phyloP scores from a whole-genome alignment of 2,329 filamentous ascomycete species.

The Aspergillus sp. region DNA sequence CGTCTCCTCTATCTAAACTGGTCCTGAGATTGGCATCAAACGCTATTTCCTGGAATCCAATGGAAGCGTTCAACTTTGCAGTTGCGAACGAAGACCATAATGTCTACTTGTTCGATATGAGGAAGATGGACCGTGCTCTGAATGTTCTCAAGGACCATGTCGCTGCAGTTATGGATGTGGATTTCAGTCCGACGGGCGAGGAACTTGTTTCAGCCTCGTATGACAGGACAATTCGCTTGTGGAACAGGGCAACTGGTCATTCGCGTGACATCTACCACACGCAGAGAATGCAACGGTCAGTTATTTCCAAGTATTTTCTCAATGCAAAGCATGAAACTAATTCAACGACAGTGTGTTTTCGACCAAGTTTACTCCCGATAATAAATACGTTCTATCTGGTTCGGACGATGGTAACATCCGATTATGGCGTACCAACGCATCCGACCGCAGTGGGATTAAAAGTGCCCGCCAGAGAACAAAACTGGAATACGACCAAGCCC shows the following conservation, averaged over 20 bases:
- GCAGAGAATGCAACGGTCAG: conserved; percentile 82
- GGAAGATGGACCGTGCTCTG: conserved; percentile 80
- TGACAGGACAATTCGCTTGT: conserved; percentile 83
- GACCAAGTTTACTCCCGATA: conserved; percentile 81
- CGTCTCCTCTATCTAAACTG: conserved; percentile 76
- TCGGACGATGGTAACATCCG: conserved; percentile 91
- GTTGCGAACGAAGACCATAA: conserved; percentile 95
- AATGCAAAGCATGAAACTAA: conserved; percentile 8
- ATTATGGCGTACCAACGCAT: conserved; percentile 86
- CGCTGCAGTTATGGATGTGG: conserved; percentile 90
- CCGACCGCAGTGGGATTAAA: conserved; percentile 79
- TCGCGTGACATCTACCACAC: conserved; percentile 95
- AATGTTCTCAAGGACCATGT: conserved; percentile 92
- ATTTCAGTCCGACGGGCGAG: conserved; percentile 91
- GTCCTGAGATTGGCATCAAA: conserved; percentile 82
- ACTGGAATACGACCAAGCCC: conserved; percentile 84
- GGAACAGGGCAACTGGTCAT: conserved; percentile 76
- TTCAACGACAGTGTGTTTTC: conserved; percentile 67
- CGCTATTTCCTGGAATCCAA: conserved; percentile 87
- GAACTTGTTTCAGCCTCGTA: conserved; percentile 89
- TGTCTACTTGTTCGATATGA: conserved; percentile 89
- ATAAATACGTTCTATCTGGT: conserved; percentile 84
- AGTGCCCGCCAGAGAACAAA: conserved; percentile 80
- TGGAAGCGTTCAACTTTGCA: conserved; percentile 95
- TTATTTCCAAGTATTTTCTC: background rate